Base-by-base conservation (phyloP, 768 basidiomycete genomes). In the Coprinellus aureogranulatus region DNA sequence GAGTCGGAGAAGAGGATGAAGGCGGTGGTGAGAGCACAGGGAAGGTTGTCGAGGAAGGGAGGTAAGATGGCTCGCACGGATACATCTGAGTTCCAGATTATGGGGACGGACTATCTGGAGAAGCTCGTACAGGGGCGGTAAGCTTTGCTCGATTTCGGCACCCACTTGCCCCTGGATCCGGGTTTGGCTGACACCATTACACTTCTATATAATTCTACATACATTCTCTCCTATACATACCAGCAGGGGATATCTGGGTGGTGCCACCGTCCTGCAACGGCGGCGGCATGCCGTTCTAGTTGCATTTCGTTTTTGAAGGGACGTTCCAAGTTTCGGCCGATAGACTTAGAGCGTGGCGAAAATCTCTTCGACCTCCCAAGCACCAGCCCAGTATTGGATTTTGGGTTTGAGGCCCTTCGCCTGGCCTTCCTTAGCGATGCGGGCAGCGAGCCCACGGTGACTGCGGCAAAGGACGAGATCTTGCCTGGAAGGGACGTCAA, bases 361-460 rank as follows among this genome's bases (percentile, higher is more conserved):
- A 44, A 83, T 80, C 71, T 96, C 92, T 70, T 98, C 96, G 46
- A 94, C 87, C 69, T 98, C 93, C 96, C 96, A 98, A 44, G 94
- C 95, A 37, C 92, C 94, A 6, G 83, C 83, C 96, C 96, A 98
- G 68, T 91, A 89, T 63, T 84, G 77, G 58, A 94, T 82, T 54
- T 85, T 70, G 64, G 88, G 88, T 57, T 83, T 81, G 59, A 97
- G 79, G 11, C 90, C 90, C 11, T 73, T 72, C 37, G 70, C 70
- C 42, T 78, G 65, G 2, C 90, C 90, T 58, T 97, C 91, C 49
- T 80, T 78, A 39, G 77, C 76, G 62, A 98, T 93, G 30, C 92
- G 84, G 64, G 78, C 83, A 62, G 92, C 85, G 44, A 99, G 76
- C 42, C 89, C 93, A 55, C 90, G 86, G 70, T 81, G 81, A 47